Conservation (phyloP, 1,284 basidiomycete species). For the Malassezia furfur region DNA sequence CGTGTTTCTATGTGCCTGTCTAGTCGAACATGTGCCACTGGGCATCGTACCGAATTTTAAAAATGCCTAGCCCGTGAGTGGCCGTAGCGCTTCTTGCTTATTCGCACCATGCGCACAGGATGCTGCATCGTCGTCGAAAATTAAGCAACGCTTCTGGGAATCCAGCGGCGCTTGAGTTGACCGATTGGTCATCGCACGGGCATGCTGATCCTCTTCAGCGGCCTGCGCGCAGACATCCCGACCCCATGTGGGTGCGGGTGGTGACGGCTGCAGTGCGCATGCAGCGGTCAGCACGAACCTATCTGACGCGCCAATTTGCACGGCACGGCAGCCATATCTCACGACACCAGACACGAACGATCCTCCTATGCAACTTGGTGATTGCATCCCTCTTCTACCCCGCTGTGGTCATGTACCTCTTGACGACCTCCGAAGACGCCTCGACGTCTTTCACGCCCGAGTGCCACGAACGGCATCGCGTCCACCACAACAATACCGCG, state of each 20-base stretch:
- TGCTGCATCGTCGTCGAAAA: constrained; percentile 1
- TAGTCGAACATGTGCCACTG: too few relatives aligned
- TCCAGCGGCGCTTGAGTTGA: not conserved
- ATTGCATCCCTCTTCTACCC: constrained; percentile 81
- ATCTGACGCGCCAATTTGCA: constrained; percentile 2
- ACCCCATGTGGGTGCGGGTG: not conserved
- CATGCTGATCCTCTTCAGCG: not conserved
- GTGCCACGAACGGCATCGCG: constrained; percentile 9
- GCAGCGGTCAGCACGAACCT: not conserved
- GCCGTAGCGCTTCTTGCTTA: too few relatives aligned
- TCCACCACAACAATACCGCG: not conserved
- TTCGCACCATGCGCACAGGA: not conserved
- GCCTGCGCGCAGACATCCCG: not conserved
- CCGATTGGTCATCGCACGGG: not conserved
- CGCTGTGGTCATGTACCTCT: constrained; percentile 43
- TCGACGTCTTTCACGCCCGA: not conserved
- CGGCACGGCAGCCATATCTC: constrained; percentile 38
- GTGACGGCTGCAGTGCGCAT: not conserved
- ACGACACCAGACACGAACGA: constrained; percentile 74
- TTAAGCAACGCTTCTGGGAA: not conserved
- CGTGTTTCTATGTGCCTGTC: too few relatives aligned
- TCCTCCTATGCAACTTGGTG: constrained; percentile 83
- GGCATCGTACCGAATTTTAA: too few relatives aligned
- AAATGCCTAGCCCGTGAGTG: too few relatives aligned
- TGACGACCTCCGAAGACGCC: constrained; percentile 16